Evolutionary conservation across 2,329 filamentous ascomycete genomes (phyloP).

Genomic region (Fusarium falciforme): DNA sequence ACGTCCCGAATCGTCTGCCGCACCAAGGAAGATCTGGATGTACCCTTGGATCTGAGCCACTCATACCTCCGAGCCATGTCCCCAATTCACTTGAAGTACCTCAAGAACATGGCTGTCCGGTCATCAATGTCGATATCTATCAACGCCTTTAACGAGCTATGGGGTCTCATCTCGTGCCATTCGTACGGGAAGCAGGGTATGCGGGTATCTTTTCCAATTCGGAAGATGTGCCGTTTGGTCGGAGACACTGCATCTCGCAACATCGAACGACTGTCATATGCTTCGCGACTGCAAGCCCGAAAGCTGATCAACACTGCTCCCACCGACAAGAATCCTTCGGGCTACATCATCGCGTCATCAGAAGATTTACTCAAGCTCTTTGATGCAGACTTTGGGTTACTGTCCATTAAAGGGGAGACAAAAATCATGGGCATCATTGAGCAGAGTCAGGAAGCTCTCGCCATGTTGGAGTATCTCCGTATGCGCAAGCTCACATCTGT

Average conservation of each 20-base stretch:
- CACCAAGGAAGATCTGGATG: conserved; percentile 76
- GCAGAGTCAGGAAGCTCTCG: conserved; percentile 84
- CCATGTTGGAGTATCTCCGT: conserved; percentile 85
- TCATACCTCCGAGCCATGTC: conserved; percentile 90
- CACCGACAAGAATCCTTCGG: conserved; percentile 83
- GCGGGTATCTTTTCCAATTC: conserved; percentile 91
- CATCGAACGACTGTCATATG: conserved; percentile 88
- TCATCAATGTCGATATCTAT: conserved; percentile 96
- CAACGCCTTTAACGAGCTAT: conserved; percentile 85
- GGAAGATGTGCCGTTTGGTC: conserved; percentile 90
- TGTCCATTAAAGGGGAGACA: conserved; percentile 89
- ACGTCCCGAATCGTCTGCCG: conserved; percentile 87
- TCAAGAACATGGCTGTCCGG: conserved; percentile 89
- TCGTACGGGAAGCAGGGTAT: conserved; percentile 82
- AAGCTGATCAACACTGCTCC: conserved; percentile 90
- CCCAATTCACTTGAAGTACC: conserved; percentile 88
- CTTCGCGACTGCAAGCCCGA: conserved; percentile 83
- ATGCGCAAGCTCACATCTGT: conserved; percentile 81
- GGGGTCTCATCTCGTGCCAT: conserved; percentile 90
- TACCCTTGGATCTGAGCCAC: conserved; percentile 84
- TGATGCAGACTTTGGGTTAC: conserved; percentile 85
- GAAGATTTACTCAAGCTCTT: conserved; percentile 87
- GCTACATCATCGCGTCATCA: conserved; percentile 90
- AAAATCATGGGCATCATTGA: conserved; percentile 83
- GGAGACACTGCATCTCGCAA: conserved; percentile 89